phyloP scores from a whole-genome alignment of 805 yeast genomes.

The Candida dajiaensis region DNA sequence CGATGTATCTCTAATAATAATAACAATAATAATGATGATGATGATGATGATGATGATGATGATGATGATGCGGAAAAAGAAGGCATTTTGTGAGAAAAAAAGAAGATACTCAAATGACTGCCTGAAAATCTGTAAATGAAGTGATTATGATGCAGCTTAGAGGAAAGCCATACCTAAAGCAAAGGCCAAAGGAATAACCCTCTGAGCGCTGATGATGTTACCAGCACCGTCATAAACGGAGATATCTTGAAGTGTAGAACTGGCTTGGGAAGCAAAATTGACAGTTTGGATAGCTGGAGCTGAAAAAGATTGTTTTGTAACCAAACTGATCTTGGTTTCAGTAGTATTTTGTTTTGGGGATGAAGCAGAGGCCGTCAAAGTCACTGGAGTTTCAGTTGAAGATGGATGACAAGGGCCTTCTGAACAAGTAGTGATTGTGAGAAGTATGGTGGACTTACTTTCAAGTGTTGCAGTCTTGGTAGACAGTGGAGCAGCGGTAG shows the following conservation, averaged over 20 bases:
- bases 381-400: neutral
- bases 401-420: neutral
- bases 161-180: neutral
- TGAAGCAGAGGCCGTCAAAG: neutral
- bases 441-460: neutral
- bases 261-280: neutral
- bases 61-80: neutral
- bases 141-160: neutral
- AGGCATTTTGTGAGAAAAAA: neutral
- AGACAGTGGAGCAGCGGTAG: neutral
- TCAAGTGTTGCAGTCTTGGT: neutral
- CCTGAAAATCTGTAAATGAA: neutral
- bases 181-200: neutral
- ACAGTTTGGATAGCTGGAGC: neutral
- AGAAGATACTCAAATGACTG: neutral
- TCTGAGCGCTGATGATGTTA: neutral
- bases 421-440: conserved; percentile 1
- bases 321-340: neutral
- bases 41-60: neutral
- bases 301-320: neutral
- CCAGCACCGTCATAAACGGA: neutral
- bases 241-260: neutral
- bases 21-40: too few species aligned
- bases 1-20: neutral
- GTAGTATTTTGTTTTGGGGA: neutral